Evolutionary conservation across 768 basidiomycete species (phyloP).

Genomic region (Podaxis carcinomalis): DNA sequence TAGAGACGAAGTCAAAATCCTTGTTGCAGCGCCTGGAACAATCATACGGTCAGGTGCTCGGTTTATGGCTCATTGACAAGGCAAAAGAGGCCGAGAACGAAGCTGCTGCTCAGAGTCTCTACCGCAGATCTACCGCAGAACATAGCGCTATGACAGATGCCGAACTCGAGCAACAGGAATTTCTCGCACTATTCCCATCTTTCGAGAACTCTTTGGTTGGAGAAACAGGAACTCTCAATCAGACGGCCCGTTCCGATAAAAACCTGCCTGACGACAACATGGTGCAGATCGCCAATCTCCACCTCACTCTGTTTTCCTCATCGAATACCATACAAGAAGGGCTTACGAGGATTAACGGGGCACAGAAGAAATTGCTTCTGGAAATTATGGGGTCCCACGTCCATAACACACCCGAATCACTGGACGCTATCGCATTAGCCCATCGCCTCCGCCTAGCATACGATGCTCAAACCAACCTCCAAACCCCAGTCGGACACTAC

Average conservation of each 20-base stretch:
- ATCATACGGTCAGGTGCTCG: conserved; percentile 64
- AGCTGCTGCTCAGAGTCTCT: conserved; percentile 67
- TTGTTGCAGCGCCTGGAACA: conserved; percentile 36
- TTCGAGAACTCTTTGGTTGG: conserved; percentile 57
- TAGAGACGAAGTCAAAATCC: conserved; percentile 31
- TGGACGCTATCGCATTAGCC: conserved; percentile 34
- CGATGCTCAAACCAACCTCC: neutral
- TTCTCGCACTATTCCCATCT: conserved; percentile 80
- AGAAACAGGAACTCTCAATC: conserved; percentile 11
- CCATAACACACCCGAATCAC: conserved; percentile 27
- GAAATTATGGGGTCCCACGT: neutral
- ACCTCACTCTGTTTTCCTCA: conserved; percentile 38
- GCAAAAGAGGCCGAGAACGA: conserved; percentile 63
- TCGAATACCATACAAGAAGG: neutral
- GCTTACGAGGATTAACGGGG: neutral
- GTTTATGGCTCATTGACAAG: conserved; percentile 83
- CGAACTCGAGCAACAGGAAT: conserved; percentile 80
- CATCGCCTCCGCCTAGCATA: conserved; percentile 6
- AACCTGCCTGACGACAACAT: conserved; percentile 32
- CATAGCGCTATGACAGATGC: conserved; percentile 59
- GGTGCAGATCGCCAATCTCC: conserved; percentile 40
- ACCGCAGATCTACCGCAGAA: conserved; percentile 57
- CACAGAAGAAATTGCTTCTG: neutral
- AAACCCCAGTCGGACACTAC: conserved; percentile 12
- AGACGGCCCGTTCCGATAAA: conserved; percentile 13